These are phyloP conservation scores for Metschnikowia reukaufii DNA, from an alignment of 805 yeast species.

Conservation along the genomic window DNA sequence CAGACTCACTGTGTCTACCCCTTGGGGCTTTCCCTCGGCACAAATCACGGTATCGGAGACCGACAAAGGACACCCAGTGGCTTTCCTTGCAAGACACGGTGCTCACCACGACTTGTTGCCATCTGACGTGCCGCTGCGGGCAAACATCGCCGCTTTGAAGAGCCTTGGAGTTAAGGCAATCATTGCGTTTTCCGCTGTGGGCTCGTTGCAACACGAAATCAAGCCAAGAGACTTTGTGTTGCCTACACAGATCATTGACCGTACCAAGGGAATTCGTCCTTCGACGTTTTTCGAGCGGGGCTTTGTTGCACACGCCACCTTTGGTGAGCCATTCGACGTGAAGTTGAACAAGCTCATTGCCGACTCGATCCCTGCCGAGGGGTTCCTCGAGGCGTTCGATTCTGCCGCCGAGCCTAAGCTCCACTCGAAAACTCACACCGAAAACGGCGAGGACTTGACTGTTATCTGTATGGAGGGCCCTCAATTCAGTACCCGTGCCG, in stretches of 20 bases:
- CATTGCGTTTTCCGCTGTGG: slow-evolving; percentile 93
- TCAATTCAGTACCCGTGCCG: slow-evolving; percentile 95
- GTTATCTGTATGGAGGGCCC: slow-evolving; percentile 99
- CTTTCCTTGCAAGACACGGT: slow-evolving; percentile 95
- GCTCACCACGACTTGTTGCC: slow-evolving; percentile 86
- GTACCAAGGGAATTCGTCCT: slow-evolving; percentile 93
- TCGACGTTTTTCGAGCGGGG: slow-evolving; percentile 90
- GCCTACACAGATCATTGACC: slow-evolving; percentile 93
- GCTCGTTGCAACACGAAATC: slow-evolving; percentile 86
- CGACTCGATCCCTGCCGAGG: slow-evolving; percentile 43
- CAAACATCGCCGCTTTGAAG: slow-evolving; percentile 95
- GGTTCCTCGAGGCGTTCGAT: slow-evolving; percentile 55
- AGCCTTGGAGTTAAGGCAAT: slow-evolving; percentile 82
- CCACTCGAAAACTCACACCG: slow-evolving; percentile 62
- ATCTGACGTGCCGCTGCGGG: slow-evolving; percentile 86
- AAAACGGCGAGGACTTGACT: slow-evolving; percentile 68
- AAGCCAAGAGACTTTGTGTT: slow-evolving; percentile 95
- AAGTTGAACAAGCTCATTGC: slow-evolving; percentile 65
- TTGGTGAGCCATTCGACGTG: slow-evolving; percentile 94
- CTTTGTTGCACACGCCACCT: slow-evolving; percentile 94
- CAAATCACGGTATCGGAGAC: slow-evolving; percentile 90
- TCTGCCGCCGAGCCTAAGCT: slow-evolving; percentile 41
- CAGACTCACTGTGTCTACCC: slow-evolving; percentile 76
- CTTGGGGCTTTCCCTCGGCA: slow-evolving; percentile 97
- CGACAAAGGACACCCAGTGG: slow-evolving; percentile 74